Percentiles rank a stretch among this genome's conserved stretches.
Evolutionary conservation across 768 basidiomycete species (phyloP).

Genomic region (Crepidotus variabilis): DNA sequence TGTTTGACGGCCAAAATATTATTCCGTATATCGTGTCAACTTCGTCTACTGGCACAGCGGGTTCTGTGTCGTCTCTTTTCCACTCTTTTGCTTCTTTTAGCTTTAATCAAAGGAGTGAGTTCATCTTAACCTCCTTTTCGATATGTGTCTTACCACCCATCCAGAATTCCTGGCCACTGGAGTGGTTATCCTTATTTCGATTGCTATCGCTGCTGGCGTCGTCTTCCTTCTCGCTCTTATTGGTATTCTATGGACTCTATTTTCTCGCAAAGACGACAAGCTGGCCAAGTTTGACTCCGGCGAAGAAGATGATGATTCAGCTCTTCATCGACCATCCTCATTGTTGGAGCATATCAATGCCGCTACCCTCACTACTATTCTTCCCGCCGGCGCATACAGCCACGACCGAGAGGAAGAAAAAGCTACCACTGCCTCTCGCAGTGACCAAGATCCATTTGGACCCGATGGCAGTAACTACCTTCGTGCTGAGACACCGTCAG

Average conservation of each 20-base stretch:
- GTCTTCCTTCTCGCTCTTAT: slow-evolving; percentile 84
- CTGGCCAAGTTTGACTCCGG: slow-evolving; percentile 55
- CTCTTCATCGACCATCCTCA: slow-evolving; percentile 80
- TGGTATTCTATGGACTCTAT: slow-evolving; percentile 87
- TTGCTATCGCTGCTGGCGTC: slow-evolving; percentile 93
- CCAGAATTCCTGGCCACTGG: slow-evolving; percentile 87
- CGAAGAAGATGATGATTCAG: slow-evolving; percentile 71
- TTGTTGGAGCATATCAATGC: slow-evolving; percentile 89
- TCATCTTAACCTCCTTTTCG: slow-evolving; percentile 1
- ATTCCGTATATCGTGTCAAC: slow-evolving; percentile 80
- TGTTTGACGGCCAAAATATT: slow-evolving; percentile 82
- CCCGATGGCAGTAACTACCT: slow-evolving; percentile 76
- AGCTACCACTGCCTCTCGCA: slow-evolving; percentile 23
- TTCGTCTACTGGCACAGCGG: slow-evolving; percentile 60
- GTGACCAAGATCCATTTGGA: slow-evolving; percentile 56
- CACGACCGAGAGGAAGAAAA: slow-evolving; percentile 58
- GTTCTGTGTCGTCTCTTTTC: slow-evolving; percentile 76
- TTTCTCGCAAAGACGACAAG: slow-evolving; percentile 77
- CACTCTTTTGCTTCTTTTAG: slow-evolving; percentile 76
- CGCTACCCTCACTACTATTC: slow-evolving; percentile 79
- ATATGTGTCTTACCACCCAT: slow-evolving; percentile 11
- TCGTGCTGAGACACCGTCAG: slow-evolving; percentile 79
- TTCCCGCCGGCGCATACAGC: slow-evolving; percentile 44
- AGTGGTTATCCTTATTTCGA: slow-evolving; percentile 93
- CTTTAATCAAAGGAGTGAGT: slow-evolving; percentile 68